Base-by-base conservation (phyloP, 495 filamentous ascomycete species). In the Trichoderma orchidacearum region DNA sequence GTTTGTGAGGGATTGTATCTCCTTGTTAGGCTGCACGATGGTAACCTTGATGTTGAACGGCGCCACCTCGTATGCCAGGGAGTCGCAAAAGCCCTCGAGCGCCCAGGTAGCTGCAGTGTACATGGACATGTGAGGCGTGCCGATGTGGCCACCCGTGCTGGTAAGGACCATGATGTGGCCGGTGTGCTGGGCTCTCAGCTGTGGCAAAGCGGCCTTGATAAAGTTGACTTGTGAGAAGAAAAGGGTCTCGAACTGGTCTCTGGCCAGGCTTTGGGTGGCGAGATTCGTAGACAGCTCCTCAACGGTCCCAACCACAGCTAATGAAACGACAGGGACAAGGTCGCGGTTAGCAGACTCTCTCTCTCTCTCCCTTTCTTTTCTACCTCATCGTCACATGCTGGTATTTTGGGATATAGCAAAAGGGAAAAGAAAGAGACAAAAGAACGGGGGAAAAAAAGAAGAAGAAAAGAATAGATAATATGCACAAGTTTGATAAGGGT, bases 11-110 rank as follows among this genome's bases (percentile, higher is more conserved):
- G 89, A 81, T 62, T 81, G 78, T 60, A 94, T 87, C 71, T 96
- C 90, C 67, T 81, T 79, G 63, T 80, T 79, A 56, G 91, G 89
- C 72, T 98, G 93, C 41, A 98, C 82, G 62, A 98, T 91, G 34
- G 89, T 95, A 62, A 96, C 80, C 68, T 92, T 95, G 75, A 97
- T 82, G 69, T 95, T 95, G 77, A 96, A 97, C 1, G 93, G 93
- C 0, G 93, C 93, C 54, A 98, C 86, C 70, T 98, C 93, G 72
- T 95, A 98, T 1, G 91, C 91, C 11, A 98, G 76, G 51, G 89
- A 93, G 80, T 96, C 92, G 70, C 90, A 95, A 68, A 93, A 96
- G n/a, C 93, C 93, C 70, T 98, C 93, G 5, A 97, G 80, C 7
- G 92, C 93, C 90, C 94, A 96, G 36, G 88, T 89, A 25, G 89